These are phyloP conservation scores for Echria macrotheca DNA, from an alignment of 495 filamentous ascomycete species.

Conservation along the genomic window DNA sequence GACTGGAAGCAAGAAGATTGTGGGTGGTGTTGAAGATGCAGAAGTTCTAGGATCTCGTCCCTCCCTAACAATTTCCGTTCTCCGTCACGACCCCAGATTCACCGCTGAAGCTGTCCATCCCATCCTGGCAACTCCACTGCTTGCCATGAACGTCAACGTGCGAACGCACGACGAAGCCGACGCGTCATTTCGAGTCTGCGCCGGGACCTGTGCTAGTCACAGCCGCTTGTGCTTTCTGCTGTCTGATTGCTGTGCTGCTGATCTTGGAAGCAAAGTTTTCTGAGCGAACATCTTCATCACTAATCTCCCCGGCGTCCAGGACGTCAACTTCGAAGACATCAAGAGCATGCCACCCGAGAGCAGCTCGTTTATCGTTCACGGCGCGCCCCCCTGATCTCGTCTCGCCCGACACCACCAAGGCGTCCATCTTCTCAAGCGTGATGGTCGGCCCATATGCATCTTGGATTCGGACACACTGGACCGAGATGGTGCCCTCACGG, in stretches of 20 bases:
- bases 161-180: too few relatives aligned
- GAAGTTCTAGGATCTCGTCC: too few relatives aligned
- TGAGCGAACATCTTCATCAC: slow-evolving; percentile 31
- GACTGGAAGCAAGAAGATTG: too few relatives aligned
- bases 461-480: slow-evolving; percentile 77
- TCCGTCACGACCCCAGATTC: too few relatives aligned
- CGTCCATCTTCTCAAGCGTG: slow-evolving; percentile 71
- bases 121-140: too few relatives aligned
- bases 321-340: slow-evolving; percentile 92
- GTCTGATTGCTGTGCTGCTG: slow-evolving; percentile 69
- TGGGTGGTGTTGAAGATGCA: too few relatives aligned
- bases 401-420: slow-evolving; percentile 84
- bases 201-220: too few relatives aligned
- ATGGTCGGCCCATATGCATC: slow-evolving; percentile 92
- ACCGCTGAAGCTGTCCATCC: too few relatives aligned
- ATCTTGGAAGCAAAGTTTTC: slow-evolving; percentile 76
- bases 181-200: too few relatives aligned
- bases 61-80: too few relatives aligned
- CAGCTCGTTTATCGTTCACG: slow-evolving; percentile 72
- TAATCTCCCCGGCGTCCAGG: slow-evolving; percentile 60
- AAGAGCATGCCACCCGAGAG: slow-evolving; percentile 70
- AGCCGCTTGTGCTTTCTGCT: slow-evolving; percentile 33
- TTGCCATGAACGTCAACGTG: too few relatives aligned
- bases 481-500: slow-evolving; percentile 36
- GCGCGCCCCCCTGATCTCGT: slow-evolving; percentile 76